Evolutionary conservation across 1,139 yeast genomes (phyloP).

Genomic region (Dujonia santamariae): DNA sequence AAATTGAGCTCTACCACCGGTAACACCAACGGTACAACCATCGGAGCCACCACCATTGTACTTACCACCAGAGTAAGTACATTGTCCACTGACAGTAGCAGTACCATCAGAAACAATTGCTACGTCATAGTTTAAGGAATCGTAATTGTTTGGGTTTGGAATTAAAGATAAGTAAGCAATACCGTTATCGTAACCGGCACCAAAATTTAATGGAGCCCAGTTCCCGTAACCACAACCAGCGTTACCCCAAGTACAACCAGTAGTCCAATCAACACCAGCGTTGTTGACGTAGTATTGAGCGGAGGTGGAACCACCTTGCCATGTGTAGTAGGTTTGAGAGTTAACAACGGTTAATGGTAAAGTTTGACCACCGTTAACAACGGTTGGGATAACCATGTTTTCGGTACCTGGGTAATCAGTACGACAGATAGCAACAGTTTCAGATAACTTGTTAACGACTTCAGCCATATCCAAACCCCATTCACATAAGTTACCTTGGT

Average conservation of each 20-base stretch:
- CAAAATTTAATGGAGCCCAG: conserved; percentile 97
- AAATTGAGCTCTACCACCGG: conserved; percentile 74
- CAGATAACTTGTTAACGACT: conserved; percentile 61
- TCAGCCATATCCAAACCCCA: conserved; percentile 74
- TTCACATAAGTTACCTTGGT: conserved; percentile 63
- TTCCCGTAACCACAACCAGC: conserved; percentile 82
- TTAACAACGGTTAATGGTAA: conserved; percentile 77
- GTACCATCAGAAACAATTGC: conserved; percentile 76
- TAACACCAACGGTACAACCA: conserved; percentile 94
- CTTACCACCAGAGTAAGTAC: conserved; percentile 75
- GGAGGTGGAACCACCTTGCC: conserved; percentile 83
- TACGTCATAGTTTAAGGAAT: conserved; percentile 78
- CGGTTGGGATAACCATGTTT: conserved; percentile 94
- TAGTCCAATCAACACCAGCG: conserved; percentile 85
- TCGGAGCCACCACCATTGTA: conserved; percentile 67
- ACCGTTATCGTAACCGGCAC: conserved; percentile 84
- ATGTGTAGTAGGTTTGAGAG: conserved; percentile 69
- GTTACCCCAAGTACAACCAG: conserved; percentile 93
- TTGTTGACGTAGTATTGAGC: conserved; percentile 96
- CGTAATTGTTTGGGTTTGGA: conserved; percentile 88
- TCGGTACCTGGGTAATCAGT: conserved; percentile 99
- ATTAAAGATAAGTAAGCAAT: conserved; percentile 83
- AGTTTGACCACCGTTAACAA: conserved; percentile 63
- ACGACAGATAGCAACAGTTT: conserved; percentile 85
- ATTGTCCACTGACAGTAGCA: conserved; percentile 65